A percentile compares a stretch with the other conserved stretches of the same genome.
Evolutionary conservation across 1,139 yeast genomes (phyloP).

Genomic region (Geotrichum cucujoidarum): DNA sequence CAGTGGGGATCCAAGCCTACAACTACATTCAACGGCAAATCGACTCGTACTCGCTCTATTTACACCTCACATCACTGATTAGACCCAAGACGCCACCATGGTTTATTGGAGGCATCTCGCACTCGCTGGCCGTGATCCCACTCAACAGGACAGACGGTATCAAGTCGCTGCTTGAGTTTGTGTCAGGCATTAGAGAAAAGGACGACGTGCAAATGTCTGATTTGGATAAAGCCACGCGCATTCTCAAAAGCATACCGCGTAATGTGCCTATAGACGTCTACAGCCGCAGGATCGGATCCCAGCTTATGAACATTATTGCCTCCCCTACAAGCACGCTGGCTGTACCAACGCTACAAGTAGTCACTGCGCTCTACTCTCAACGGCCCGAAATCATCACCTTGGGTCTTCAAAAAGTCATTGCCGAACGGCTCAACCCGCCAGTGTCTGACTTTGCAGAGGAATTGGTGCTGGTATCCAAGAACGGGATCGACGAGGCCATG

Average conservation of each 20-base stretch:
- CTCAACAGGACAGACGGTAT: slow-evolving; percentile 64
- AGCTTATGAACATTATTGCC: slow-evolving; percentile 53
- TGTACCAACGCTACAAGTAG: slow-evolving; percentile 53
- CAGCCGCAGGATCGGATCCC: slow-evolving; percentile 53
- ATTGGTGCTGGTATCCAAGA: slow-evolving; percentile 41
- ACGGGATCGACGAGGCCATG: slow-evolving; percentile 54
- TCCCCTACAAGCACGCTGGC: slow-evolving; percentile 36
- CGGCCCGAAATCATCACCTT: slow-evolving; percentile 53
- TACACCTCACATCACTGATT: slow-evolving; percentile 30
- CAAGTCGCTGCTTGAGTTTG: slow-evolving; percentile 64
- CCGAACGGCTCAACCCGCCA: slow-evolving; percentile 20
- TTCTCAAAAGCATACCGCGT: slow-evolving; percentile 59
- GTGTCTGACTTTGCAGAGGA: not conserved
- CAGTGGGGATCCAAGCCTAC: slow-evolving; percentile 8
- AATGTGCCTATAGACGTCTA: slow-evolving; percentile 46
- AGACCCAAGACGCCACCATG: slow-evolving; percentile 32
- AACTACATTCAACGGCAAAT: slow-evolving; percentile 24
- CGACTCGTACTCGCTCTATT: slow-evolving; percentile 35
- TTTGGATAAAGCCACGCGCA: slow-evolving; percentile 58
- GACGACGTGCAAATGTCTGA: slow-evolving; percentile 60
- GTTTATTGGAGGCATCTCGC: slow-evolving; percentile 36
- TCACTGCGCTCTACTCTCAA: slow-evolving; percentile 50
- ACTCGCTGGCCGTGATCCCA: slow-evolving; percentile 52
- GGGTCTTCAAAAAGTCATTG: slow-evolving; percentile 44
- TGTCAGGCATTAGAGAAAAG: slow-evolving; percentile 68